Evolutionary conservation across 2,329 filamentous ascomycete genomes (phyloP).

Genomic region (Ramularia endophylla): DNA sequence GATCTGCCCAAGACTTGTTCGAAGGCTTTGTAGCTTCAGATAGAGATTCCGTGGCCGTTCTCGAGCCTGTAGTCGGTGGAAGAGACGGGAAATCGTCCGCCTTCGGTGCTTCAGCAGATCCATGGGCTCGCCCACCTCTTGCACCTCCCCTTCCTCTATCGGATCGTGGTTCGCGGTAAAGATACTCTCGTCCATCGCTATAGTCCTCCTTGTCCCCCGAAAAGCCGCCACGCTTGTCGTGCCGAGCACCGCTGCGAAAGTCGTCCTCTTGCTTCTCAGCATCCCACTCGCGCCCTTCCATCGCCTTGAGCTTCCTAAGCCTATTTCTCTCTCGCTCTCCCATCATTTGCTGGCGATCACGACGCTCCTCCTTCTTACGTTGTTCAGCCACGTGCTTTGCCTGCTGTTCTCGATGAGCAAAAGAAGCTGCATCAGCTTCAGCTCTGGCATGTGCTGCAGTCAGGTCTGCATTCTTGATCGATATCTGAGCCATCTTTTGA

Average conservation of each 20-base stretch:
- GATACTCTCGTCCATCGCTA: conserved; percentile 30
- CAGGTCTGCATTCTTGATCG: conserved; percentile 55
- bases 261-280: conserved; percentile 54
- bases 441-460: conserved; percentile 57
- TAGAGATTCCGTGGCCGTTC: conserved; percentile 3
- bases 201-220: conserved; percentile 28
- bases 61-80: conserved; percentile 22
- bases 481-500: conserved; percentile 55
- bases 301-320: conserved; percentile 52
- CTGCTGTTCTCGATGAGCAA: conserved; percentile 57
- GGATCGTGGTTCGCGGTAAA: conserved; percentile 26
- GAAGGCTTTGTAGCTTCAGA: conserved; percentile 7
- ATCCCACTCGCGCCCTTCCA: conserved; percentile 58
- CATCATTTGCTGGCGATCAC: conserved; percentile 55
- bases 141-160: conserved; percentile 10
- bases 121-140: conserved; percentile 21
- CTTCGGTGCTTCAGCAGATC: conserved; percentile 27
- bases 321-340: conserved; percentile 57
- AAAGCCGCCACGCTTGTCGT: conserved; percentile 24
- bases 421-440: conserved; percentile 62
- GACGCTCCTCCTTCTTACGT: conserved; percentile 44
- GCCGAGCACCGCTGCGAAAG: conserved; percentile 28
- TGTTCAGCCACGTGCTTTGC: conserved; percentile 46
- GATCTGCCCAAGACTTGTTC: conserved; percentile 40
- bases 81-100: conserved; percentile 43